Percentiles rank a stretch among this genome's conserved stretches.
Evolutionary conservation across 75 land plant genomes (phyloP).

Genomic region (Selaginella tamariscina): DNA sequence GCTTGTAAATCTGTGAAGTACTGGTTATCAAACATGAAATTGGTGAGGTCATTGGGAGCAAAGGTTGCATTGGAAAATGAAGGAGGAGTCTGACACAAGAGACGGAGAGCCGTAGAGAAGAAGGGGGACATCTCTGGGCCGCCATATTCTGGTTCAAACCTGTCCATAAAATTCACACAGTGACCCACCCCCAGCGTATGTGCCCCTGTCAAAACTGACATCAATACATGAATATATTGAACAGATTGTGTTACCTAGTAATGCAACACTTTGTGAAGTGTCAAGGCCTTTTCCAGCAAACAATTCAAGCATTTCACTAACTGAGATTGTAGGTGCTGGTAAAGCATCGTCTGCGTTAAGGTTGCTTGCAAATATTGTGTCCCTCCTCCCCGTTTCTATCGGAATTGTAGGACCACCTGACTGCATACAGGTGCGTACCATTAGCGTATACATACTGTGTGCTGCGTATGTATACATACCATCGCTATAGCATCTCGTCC

Average conservation of each 20-base stretch:
- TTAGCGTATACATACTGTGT: too few relatives aligned
- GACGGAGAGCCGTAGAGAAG: constrained; percentile 2
- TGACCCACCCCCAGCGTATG: constrained; percentile 8
- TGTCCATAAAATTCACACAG: constrained; percentile 2
- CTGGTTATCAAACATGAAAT: constrained; percentile 33
- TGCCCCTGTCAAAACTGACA: background rate
- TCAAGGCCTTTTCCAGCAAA: constrained; percentile 18
- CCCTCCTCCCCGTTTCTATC: constrained; percentile 27
- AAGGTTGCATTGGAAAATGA: constrained; percentile 4
- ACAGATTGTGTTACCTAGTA: constrained; percentile 18
- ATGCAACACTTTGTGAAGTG: constrained; percentile 19
- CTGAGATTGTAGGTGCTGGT: constrained; percentile 20
- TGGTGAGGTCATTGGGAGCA: constrained; percentile 25
- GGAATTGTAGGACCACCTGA: constrained; percentile 23
- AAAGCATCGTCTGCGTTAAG: constrained; percentile 12
- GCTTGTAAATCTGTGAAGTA: constrained; percentile 24
- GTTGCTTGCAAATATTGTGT: constrained; percentile 16
- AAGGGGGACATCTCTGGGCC: constrained; percentile 4
- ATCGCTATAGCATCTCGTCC: constrained; percentile 26
- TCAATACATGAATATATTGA: background rate
- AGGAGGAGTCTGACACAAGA: constrained; percentile 4
- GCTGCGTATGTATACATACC: background rate
- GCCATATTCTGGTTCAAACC: background rate
- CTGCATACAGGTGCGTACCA: background rate
- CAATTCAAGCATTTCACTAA: constrained; percentile 1